Conservation (phyloP, 805 yeast species). For the Sugiyamaella smithiae region DNA sequence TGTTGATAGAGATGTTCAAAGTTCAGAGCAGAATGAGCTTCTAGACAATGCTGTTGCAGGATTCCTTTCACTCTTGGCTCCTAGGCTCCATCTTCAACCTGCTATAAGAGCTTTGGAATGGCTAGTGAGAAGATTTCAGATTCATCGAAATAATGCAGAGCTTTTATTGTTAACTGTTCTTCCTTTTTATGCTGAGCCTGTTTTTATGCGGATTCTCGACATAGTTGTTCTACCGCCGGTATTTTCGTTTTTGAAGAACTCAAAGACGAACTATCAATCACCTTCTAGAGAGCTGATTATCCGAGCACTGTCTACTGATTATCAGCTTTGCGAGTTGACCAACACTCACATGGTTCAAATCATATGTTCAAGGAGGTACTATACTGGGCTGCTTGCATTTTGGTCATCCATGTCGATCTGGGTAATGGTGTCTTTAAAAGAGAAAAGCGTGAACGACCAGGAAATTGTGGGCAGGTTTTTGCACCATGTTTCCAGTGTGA, state of each 20-base stretch:
- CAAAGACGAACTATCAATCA: constrained; percentile 57
- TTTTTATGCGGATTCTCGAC: constrained; percentile 72
- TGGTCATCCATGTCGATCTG: constrained; percentile 71
- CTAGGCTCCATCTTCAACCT: constrained; percentile 71
- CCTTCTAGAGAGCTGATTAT: constrained; percentile 71
- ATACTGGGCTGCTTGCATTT: constrained; percentile 71
- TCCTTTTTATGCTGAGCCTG: constrained; percentile 74
- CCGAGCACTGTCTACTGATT: constrained; percentile 65
- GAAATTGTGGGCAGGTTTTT: constrained; percentile 36
- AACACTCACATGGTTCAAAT: constrained; percentile 51
- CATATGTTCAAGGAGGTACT: constrained; percentile 54
- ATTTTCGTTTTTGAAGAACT: constrained; percentile 67
- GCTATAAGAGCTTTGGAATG: constrained; percentile 86
- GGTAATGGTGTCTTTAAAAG: constrained; percentile 61
- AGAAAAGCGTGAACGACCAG: constrained; percentile 33
- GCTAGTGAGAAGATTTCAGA: constrained; percentile 86
- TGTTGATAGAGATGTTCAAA: constrained; percentile 79
- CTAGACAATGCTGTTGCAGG: constrained; percentile 72
- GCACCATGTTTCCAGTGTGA: constrained; percentile 33
- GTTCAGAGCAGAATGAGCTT: constrained; percentile 70
- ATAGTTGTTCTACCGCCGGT: constrained; percentile 78
- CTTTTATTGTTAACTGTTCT: constrained; percentile 63
- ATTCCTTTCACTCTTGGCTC: constrained; percentile 70
- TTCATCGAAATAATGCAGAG: constrained; percentile 79
- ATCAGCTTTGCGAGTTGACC: constrained; percentile 64